Evolutionary conservation across 202 grass and related monocot genomes (phyloP).

Genomic region (Cymbopogon flexuosus): DNA sequence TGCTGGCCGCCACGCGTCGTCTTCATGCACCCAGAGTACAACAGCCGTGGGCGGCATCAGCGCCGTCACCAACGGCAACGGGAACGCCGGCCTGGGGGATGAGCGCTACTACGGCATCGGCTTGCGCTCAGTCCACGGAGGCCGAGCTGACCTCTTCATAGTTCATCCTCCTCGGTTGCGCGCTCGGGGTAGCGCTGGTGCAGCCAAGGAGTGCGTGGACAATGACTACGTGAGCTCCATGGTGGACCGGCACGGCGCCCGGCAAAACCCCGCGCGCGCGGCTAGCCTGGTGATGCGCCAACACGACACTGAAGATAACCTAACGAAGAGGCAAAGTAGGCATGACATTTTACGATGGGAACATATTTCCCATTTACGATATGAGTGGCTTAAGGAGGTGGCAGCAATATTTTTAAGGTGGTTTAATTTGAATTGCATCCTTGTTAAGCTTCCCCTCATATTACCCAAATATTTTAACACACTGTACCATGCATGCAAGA

Average conservation of each 20-base stretch:
- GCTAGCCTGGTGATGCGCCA: constrained; percentile 45
- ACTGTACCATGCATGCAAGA: too few species aligned
- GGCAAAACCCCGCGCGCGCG: constrained; percentile 45
- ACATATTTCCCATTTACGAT: too few species aligned
- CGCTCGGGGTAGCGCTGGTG: constrained; percentile 41
- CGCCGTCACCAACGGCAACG: background rate
- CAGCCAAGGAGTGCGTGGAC: constrained; percentile 59
- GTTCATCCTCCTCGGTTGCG: background rate
- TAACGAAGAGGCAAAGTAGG: too few species aligned
- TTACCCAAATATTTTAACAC: too few species aligned
- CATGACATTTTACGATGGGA: too few species aligned
- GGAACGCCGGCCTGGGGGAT: background rate
- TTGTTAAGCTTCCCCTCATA: too few species aligned
- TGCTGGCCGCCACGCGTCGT: constrained; percentile 26
- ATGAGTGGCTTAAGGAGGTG: too few species aligned
- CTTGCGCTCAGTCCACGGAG: constrained; percentile 58
- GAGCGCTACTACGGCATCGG: constrained; percentile 62
- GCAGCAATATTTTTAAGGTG: too few species aligned
- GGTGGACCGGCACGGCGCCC: constrained; percentile 45
- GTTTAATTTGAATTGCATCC: background rate
- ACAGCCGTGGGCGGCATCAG: background rate
- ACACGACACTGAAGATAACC: too few species aligned
- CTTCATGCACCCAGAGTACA: constrained; percentile 74
- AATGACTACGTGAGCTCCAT: constrained; percentile 61
- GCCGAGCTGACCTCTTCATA: constrained; percentile 11